Evolutionary conservation across 371 early-diverging fungal genomes (phyloP), one percentile per base, ranked within the genome.

Genomic region (Zopfochytrium polystomum): DNA sequence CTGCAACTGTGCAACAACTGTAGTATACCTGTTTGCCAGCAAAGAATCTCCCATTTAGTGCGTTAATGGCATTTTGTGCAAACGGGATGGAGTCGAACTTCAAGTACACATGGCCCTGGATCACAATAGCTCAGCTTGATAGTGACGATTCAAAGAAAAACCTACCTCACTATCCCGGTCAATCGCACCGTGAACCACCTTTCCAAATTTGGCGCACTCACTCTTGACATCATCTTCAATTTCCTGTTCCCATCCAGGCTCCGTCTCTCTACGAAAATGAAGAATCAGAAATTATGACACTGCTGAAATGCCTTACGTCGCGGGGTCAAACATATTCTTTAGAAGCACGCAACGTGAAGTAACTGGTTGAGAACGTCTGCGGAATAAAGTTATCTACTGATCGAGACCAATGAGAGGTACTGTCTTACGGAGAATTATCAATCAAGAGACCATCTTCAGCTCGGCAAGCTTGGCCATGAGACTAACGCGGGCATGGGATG

Each of bases 271-370:
- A 73, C 23, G 46, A 60, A 46, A 43, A n/a, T 18, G 46, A 52
- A 7, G 68, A 44, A 3, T 15, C 23, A 60, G 7, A 5, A 25
- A 20, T 1, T 1, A 60, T 3, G 0, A 29, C 2, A 25, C 23
- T 2, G 11, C 33, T 9, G 11, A 35, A n/a, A 9, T 13, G 34
- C 77, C 86, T 73, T 85, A 90, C 88, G 91, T 90, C 35, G 74
- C 84, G 20, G 93, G 93, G 51, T 93, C 84, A 66, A 94, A 95
- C 95, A 95, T 93, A 62, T 95, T 92, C 60, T 85, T 87, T 63
- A 96, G 71, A 69, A 90, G 72, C n/a, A 92, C 74, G 52, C 83
- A 82, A 20, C 83, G 81, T 20, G 65, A 55, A 4, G 62, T 9
- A 23, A 22, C 22, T 26, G 31, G 23, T 45, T 48, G 54, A n/a